Base-by-base conservation (phyloP, 2,329 filamentous ascomycete species). In the Arthrobotrys sphaeroides region DNA sequence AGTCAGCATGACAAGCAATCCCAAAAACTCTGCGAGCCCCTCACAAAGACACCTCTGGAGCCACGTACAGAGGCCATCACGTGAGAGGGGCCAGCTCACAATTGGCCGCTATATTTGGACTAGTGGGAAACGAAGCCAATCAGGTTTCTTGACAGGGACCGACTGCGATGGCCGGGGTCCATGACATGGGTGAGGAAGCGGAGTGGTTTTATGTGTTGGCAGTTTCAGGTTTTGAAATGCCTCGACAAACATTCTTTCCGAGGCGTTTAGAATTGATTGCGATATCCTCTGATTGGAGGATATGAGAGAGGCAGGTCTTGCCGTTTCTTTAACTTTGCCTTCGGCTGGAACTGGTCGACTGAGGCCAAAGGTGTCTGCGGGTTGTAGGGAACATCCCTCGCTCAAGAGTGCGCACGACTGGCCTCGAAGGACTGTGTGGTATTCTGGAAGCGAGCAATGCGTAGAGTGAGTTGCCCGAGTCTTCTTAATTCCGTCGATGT, bases 401-500 rank as follows among this genome's bases (percentile, higher is more conserved):
- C 7, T n/a, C n/a, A n/a, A n/a, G n/a, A n/a, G n/a, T n/a, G n/a
- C n/a, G n/a, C n/a, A n/a, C n/a, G n/a, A n/a, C n/a, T n/a, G n/a
- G n/a, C n/a, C n/a, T n/a, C n/a, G n/a, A n/a, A n/a, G n/a, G n/a
- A n/a, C n/a, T 20, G 16, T 69, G 53, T 61, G 65, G 65, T 69
- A 69, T 69, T 69, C 65, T 69, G 65, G 65, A 69, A 69, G 33
- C n/a, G n/a, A n/a, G n/a, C n/a, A n/a, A n/a, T n/a, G n/a, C n/a
- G n/a, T n/a, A n/a, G 24, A n/a, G 28, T 5, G 33, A 36, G 40
- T 43, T 43, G 40, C 20, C 43, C 43, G n/a, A 47, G 43, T 26
- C 36, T 33, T 33, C 28, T 33, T 33, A 10, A n/a, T n/a, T n/a
- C n/a, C n/a, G n/a, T n/a, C n/a, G n/a, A n/a, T n/a, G n/a, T n/a